Conservation (phyloP, 1,284 basidiomycete genomes). For the Cryptococcus neoformans region DNA sequence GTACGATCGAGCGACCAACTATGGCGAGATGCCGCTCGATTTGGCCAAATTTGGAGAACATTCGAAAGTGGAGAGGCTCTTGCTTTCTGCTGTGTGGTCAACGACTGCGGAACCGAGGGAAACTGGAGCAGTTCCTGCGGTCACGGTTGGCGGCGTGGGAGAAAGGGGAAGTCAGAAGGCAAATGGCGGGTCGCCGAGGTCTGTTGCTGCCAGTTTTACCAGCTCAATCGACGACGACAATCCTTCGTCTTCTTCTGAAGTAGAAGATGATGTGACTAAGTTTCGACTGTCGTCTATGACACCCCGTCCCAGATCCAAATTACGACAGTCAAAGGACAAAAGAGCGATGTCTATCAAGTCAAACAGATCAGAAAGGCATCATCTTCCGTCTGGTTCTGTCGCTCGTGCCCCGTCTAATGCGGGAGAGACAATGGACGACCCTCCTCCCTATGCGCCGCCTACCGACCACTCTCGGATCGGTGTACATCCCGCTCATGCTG, state of each 20-base stretch:
- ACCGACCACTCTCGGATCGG: slow-evolving; percentile 4
- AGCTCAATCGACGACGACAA: slow-evolving; percentile 48
- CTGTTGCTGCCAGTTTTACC: slow-evolving; percentile 11
- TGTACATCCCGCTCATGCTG: slow-evolving; percentile 4
- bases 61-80: slow-evolving; percentile 50
- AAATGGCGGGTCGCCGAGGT: slow-evolving; percentile 9
- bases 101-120: slow-evolving; percentile 2
- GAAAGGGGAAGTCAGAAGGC: slow-evolving; percentile 5
- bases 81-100: slow-evolving; percentile 46
- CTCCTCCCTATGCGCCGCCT: slow-evolving; percentile 38
- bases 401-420: slow-evolving; percentile 4
- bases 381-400: neutral
- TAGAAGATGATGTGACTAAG: slow-evolving; percentile 15
- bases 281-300: slow-evolving; percentile 8
- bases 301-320: slow-evolving; percentile 10
- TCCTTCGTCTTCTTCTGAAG: slow-evolving; percentile 39
- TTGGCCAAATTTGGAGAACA: slow-evolving; percentile 61
- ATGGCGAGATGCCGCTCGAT: slow-evolving; percentile 77
- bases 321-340: slow-evolving; percentile 16
- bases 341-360: slow-evolving; percentile 3
- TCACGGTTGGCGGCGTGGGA: neutral
- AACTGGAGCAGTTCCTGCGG: neutral
- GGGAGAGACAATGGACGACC: slow-evolving; percentile 19
- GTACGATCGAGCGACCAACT: slow-evolving; percentile 66
- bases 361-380: neutral